Evolutionary conservation across 2,329 filamentous ascomycete genomes (phyloP).

Genomic region (Dactylellina leptospora): DNA sequence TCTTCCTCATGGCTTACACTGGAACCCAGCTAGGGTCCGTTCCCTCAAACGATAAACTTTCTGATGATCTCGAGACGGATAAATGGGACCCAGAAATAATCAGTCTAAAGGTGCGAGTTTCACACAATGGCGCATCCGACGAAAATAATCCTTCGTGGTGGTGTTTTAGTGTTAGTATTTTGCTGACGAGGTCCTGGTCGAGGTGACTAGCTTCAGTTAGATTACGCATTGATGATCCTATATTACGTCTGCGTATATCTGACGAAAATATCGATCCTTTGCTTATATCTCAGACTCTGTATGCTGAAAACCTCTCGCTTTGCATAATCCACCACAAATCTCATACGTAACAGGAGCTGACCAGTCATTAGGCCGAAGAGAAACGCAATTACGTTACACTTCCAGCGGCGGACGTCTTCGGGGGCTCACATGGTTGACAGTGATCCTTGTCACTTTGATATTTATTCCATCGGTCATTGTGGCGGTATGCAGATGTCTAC

Average conservation of each 20-base stretch:
- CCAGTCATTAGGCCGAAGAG: conserved; percentile 24
- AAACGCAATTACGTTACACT: conserved; percentile 40
- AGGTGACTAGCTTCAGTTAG: conserved; percentile 8
- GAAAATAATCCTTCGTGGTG: not conserved
- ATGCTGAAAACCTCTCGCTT: not conserved
- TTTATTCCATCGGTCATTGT: conserved; percentile 35
- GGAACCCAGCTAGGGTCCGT: conserved; percentile 19
- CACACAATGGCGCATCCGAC: not conserved
- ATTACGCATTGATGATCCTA: conserved; percentile 34
- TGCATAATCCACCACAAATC: not conserved
- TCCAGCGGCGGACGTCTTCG: conserved; percentile 34
- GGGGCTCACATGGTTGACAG: conserved; percentile 26
- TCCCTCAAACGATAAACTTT: not conserved
- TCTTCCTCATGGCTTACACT: conserved; percentile 29
- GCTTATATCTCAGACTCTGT: conserved; percentile 37
- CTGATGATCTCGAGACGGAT: not conserved
- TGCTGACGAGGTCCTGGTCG: not conserved
- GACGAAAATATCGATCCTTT: conserved; percentile 39
- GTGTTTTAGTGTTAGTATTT: no score
- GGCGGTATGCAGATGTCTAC: conserved; percentile 25
- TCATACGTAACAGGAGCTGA: not conserved
- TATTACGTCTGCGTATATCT: conserved; percentile 43
- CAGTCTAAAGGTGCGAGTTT: conserved; percentile 4
- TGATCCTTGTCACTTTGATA: conserved; percentile 27
- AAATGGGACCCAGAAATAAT: not conserved